Evolutionary conservation across 2,329 filamentous ascomycete species (phyloP), one percentile per base, ranked within the genome.

Genomic region (Aspergillus ibericus): DNA sequence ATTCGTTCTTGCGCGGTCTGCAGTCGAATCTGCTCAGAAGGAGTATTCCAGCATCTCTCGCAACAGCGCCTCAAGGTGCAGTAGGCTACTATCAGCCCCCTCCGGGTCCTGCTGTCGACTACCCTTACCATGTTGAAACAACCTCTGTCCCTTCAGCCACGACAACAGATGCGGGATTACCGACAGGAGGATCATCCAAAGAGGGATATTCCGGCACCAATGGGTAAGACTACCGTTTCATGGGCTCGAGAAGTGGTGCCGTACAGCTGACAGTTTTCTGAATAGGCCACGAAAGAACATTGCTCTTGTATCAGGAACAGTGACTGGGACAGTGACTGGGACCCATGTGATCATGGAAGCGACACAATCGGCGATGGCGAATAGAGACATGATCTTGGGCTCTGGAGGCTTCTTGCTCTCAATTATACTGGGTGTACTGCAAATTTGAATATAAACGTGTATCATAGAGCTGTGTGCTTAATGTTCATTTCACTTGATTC

Each of bases 41-140:
- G 34, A 66, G 65, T 44, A 36, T 68, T 4, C 66, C 64, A 12
- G 66, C 47, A 20, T 67, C 65, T 20, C 64, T 66, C 20, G 59
- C 49, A 13, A 58, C 58, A 13, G 64, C 63, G 8, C 64, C 66
- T 29, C 36, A 56, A 57, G 65, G 62, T 8, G 65, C 66, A 46
- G 55, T 68, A 6, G 66, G 65, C 32, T 54, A 59, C 25, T 66
- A 64, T 53, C 61, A 64, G 15, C 60, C 64, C 52, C 61, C 62
- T 22, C 59, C 62, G 12, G 62, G 62, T 1, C 64, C 60, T 22
- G 40, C 62, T 22, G 20, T 47, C 20, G 47, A 65, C 25, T 46
- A 34, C 32, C 53, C 15, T 9, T 49, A 25, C 53, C 56, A 16
- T 55, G 35, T 13, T 13, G 9, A 29, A 5, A 29, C 35, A 46